Base-by-base conservation (phyloP, 306 rosid species). In the Carpinus fangiana region DNA sequence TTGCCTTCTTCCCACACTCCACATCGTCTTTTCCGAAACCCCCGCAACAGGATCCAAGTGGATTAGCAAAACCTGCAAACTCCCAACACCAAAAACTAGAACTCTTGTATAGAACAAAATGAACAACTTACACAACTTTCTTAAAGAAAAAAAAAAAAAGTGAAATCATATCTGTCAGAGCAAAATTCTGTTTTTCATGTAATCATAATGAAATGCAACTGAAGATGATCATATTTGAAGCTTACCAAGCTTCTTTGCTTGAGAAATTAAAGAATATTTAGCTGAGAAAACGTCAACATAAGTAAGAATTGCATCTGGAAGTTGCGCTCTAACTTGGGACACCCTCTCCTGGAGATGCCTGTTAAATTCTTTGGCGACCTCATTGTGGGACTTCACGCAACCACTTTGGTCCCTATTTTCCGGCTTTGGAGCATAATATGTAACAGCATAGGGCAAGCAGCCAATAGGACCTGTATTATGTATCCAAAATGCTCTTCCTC, bases 381-480 rank as follows among this genome's bases (percentile, higher is more conserved):
- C 74, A 66, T 80, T 80, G 26, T 80, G 79, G 57, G 75, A 73
- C 68, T 54, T 66, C 57, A 80, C 50, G 14, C 83, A 80, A 18
- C 83, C 83, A 45, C 59, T 73, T 80, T 45, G 23, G 61, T 80
- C 78, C 68, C 6, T 55, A 45, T 73, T 65, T 71, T 53, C 83
- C 3, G 61, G 70, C 50, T 73, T 73, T 26, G 78, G 79, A 64
- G 79, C 70, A 43, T 64, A 53, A 51, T 53, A 2, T 53, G 45
- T 45, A 17, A 80, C 59, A 38, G 74, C 56, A 67, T 7, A 73
- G 66, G 83, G 79, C 69, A 80, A 45, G 59, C 83, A 80, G 62
- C 83, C 83, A 47, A 73, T 73, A 54, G 83, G 83, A 80, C 83
- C 83, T 2, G 83, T 80, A 69, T 80, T 80, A 14, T 73, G 83